phyloP scores from a whole-genome alignment of 768 basidiomycete species.

The Boletellus emodensis region DNA sequence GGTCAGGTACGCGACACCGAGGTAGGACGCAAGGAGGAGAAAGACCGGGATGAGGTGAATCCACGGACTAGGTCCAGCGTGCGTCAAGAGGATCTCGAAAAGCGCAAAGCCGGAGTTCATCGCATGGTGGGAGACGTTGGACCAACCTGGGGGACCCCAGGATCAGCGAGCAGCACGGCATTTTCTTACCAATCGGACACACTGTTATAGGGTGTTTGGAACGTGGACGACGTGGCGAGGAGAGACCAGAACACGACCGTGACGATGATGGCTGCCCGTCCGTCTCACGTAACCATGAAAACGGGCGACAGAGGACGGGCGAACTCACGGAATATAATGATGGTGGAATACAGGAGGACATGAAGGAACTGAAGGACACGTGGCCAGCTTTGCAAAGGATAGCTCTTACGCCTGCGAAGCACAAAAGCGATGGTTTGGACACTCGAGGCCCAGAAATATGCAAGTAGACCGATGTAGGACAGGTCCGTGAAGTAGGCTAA shows the following conservation, averaged over 20 bases:
- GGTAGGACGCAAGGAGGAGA: conserved; percentile 50
- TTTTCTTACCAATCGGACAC: conserved; percentile 11
- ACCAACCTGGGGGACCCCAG: conserved; percentile 43
- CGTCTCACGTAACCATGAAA: not conserved
- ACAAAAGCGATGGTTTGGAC: conserved; percentile 50
- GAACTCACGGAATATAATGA: conserved; percentile 55
- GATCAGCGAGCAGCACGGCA: not conserved
- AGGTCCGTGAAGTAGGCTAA: conserved; percentile 65
- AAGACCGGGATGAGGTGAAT: conserved; percentile 43
- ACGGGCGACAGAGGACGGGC: not conserved
- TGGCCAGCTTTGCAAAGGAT: conserved; percentile 61
- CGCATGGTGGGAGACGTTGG: conserved; percentile 55
- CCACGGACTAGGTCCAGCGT: conserved; percentile 52
- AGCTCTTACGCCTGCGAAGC: conserved; percentile 31
- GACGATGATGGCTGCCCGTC: conserved; percentile 53
- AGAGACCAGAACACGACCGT: conserved; percentile 62
- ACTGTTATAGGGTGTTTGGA: conserved; percentile 39
- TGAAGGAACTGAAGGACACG: conserved; percentile 53
- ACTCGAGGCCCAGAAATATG: conserved; percentile 59
- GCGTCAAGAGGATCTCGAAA: conserved; percentile 55
- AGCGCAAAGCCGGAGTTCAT: conserved; percentile 56
- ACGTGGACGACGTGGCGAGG: conserved; percentile 41
- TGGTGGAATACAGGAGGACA: conserved; percentile 46
- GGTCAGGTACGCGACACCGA: conserved; percentile 69
- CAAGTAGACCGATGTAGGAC: conserved; percentile 55